Evolutionary conservation across 495 filamentous ascomycete species (phyloP).

Genomic region (Penicillium longicatenatum): DNA sequence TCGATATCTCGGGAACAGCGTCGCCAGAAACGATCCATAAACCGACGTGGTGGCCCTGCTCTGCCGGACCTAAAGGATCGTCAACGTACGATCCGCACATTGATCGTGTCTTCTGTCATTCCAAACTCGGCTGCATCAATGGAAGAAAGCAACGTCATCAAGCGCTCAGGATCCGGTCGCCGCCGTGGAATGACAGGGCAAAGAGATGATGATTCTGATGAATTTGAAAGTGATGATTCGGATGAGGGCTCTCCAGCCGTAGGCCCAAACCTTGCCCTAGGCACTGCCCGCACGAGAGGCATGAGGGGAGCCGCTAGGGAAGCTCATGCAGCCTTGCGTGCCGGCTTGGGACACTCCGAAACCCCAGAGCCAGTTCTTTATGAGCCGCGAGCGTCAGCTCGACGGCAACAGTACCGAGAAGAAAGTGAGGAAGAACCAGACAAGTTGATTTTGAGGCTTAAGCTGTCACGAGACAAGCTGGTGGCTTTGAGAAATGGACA

Average conservation of each 20-base stretch:
- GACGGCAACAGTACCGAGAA: conserved; percentile 66
- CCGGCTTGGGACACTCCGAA: conserved; percentile 80
- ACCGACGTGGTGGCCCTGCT: conserved; percentile 89
- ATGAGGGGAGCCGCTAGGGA: conserved; percentile 84
- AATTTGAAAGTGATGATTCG: conserved; percentile 85
- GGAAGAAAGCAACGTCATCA: conserved; percentile 85
- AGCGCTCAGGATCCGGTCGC: conserved; percentile 63
- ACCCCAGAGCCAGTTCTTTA: conserved; percentile 78
- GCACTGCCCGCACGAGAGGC: conserved; percentile 81
- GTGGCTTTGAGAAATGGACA: conserved; percentile 26
- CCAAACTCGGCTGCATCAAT: conserved; percentile 79
- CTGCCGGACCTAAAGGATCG: conserved; percentile 95
- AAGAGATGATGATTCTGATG: conserved; percentile 78
- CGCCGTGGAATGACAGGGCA: conserved; percentile 46
- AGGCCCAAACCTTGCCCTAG: conserved; percentile 62
- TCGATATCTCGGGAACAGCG: conserved; percentile 91
- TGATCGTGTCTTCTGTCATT: conserved; percentile 87
- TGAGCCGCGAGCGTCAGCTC: conserved; percentile 67
- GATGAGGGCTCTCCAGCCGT: conserved; percentile 83
- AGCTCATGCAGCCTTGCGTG: conserved; percentile 70
- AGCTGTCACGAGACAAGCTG: conserved; percentile 59
- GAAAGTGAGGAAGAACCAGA: conserved; percentile 68
- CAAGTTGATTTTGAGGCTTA: conserved; percentile 71
- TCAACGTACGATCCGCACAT: conserved; percentile 84
- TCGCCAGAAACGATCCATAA: conserved; percentile 91